phyloP scores from a whole-genome alignment of 108 stramenopile species.

The Nannochloropsis salina region DNA sequence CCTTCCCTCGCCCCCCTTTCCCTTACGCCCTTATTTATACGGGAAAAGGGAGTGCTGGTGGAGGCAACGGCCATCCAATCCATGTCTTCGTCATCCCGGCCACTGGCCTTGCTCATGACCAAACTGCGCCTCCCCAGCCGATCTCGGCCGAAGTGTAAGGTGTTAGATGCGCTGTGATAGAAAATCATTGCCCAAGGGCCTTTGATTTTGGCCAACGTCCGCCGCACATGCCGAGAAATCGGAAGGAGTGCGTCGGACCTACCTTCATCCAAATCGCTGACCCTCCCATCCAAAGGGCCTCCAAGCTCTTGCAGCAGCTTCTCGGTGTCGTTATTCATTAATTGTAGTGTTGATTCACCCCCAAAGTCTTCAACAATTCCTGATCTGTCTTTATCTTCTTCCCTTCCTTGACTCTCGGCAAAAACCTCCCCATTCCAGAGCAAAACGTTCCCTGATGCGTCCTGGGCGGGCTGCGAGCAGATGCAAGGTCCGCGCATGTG shows the following conservation, averaged over 20 bases:
- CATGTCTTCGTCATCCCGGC: too few relatives aligned
- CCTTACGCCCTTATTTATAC: background rate
- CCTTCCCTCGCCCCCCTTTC: conserved; percentile 21
- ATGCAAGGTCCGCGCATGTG: conserved; percentile 44
- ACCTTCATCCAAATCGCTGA: background rate
- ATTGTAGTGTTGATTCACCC: background rate
- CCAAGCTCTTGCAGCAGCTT: conserved; percentile 21
- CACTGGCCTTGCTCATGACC: background rate
- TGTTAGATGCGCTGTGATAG: conserved; percentile 23
- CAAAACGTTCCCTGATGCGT: conserved; percentile 46
- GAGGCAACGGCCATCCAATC: conserved; percentile 18
- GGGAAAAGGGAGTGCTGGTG: background rate
- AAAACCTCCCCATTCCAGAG: conserved; percentile 57
- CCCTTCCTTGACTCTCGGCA: background rate
- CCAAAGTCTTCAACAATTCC: background rate
- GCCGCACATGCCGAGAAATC: conserved; percentile 22
- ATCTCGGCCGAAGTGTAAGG: conserved; percentile 51
- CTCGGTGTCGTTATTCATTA: conserved; percentile 27
- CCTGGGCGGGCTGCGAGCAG: conserved; percentile 37
- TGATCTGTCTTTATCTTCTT: too few relatives aligned
- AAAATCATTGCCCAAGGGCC: conserved; percentile 52
- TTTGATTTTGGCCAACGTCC: conserved; percentile 24
- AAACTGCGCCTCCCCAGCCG: conserved; percentile 54
- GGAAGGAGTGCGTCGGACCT: background rate
- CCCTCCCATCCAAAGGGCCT: conserved; percentile 22